A percentile compares a stretch with the other conserved stretches of the same genome.
phyloP scores from a whole-genome alignment of 2,329 filamentous ascomycete genomes.

The Fusarium sp. region DNA sequence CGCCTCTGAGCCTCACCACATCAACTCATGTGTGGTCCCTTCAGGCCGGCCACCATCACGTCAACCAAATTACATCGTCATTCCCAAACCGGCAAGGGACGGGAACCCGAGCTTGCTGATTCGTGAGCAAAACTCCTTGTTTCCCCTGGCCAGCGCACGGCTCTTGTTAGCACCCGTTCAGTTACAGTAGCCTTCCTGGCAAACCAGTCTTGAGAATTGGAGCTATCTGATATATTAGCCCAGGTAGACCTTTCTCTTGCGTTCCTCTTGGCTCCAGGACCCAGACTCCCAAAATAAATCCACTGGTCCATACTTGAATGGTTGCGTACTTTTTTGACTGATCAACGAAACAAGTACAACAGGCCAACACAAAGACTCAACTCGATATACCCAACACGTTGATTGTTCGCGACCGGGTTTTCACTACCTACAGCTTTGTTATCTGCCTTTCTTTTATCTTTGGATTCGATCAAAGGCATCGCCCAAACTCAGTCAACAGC shows the following conservation, averaged over 20 bases:
- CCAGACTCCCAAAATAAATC: neutral
- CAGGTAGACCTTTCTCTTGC: constrained; percentile 4
- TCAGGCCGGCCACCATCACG: constrained; percentile 37
- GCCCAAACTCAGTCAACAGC: constrained; percentile 1
- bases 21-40: constrained; percentile 2
- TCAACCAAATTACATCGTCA: constrained; percentile 45
- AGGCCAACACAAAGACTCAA: constrained; percentile 15
- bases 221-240: constrained; percentile 17
- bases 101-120: constrained; percentile 35
- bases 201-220: constrained; percentile 5
- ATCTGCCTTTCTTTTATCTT: constrained; percentile 2
- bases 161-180: constrained; percentile 40
- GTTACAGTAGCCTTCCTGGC: constrained; percentile 23
- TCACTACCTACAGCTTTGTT: neutral
- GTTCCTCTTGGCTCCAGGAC: neutral
- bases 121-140: constrained; percentile 31
- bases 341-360: constrained; percentile 13
- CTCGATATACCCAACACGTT: constrained; percentile 8
- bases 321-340: constrained; percentile 9
- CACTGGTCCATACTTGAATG: constrained; percentile 1
- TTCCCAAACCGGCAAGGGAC: constrained; percentile 37
- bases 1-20: neutral
- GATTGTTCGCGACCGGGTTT: neutral
- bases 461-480: neutral
- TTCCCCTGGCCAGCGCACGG: constrained; percentile 31